Base-by-base conservation (phyloP, 306 rosid species). In the Canavalia ensiformis region DNA sequence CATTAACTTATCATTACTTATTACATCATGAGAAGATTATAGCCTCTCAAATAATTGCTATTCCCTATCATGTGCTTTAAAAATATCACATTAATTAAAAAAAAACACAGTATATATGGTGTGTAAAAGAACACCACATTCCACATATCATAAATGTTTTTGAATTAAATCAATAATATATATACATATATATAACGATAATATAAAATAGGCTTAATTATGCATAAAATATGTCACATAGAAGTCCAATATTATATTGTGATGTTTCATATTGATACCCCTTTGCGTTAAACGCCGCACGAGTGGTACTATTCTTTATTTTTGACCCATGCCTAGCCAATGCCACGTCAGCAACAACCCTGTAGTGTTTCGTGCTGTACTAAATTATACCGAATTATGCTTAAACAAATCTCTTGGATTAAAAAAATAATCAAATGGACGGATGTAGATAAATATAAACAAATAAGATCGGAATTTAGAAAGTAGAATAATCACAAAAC, bases 261-360 rank as follows among this genome's bases (percentile, higher is more conserved):
- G 25, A 0, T 49, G 8, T 55, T 54, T 7, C 25, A 8, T 57
- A 33, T 62, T 60, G 29, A 64, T 64, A 34, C 46, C 46, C 4
- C 25, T 34, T 18, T 65, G 50, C 33, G 34, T 65, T 39, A 28
- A 52, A 66, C 33, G 52, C 35, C 72, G 87, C 97, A 90, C 94
- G 94, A 80, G 77, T 82, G 90, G 77, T 50, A 66, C 77, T 84
- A 42, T 80, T 76, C 59, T 68, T 34, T 58, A 30, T 8, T 5
- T 31, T 67, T 65, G 18, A 67, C 55, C 87, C 82, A 62, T 55
- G 5, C 56, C 65, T 8, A 54, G 51, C 74, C 35, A 35, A 60
- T 5, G 25, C 89, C 91, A 85, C 82, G 88, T 89, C 90, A 77
- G 35, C 79, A 59, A 52, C 81, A 65, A 51, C 65, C 45, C 25